Percentiles rank a stretch among this genome's conserved stretches.
phyloP scores from a whole-genome alignment of 352 stramenopile genomes.

The Globisporangium splendens region DNA sequence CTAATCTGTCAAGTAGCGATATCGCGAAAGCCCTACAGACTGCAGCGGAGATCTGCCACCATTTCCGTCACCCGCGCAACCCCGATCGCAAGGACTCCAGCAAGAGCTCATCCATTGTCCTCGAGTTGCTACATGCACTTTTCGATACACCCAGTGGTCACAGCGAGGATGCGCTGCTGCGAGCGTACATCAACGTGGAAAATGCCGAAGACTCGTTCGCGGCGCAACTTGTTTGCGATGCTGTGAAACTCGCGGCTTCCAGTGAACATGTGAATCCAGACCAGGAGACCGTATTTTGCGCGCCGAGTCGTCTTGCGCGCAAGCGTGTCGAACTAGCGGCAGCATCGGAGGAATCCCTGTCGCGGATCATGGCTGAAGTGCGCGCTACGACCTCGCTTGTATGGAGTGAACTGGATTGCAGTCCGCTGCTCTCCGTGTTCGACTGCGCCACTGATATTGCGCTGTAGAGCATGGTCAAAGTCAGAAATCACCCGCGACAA shows the following conservation, averaged over 20 bases:
- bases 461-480: neutral
- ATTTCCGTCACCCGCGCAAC: neutral
- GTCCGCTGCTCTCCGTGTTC: neutral
- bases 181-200: neutral
- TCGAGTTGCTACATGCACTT: conserved; percentile 8
- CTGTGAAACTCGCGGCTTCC: conserved; percentile 1
- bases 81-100: neutral
- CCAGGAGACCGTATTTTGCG: conserved; percentile 1
- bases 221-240: neutral
- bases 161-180: neutral
- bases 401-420: neutral
- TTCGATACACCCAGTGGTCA: neutral
- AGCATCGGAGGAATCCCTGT: conserved; percentile 6
- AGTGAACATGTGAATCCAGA: conserved; percentile 2
- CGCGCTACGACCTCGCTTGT: neutral
- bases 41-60: neutral
- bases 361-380: neutral
- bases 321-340: conserved; percentile 1
- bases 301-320: conserved; percentile 5
- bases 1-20: neutral
- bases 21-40: neutral
- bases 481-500: too few relatives aligned
- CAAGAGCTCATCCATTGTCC: conserved; percentile 9
- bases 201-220: neutral
- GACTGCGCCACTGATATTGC: neutral